A percentile compares a stretch with the other conserved stretches of the same genome.
Conservation (phyloP, 331 rosid species). For the Spiraea crenata region DNA sequence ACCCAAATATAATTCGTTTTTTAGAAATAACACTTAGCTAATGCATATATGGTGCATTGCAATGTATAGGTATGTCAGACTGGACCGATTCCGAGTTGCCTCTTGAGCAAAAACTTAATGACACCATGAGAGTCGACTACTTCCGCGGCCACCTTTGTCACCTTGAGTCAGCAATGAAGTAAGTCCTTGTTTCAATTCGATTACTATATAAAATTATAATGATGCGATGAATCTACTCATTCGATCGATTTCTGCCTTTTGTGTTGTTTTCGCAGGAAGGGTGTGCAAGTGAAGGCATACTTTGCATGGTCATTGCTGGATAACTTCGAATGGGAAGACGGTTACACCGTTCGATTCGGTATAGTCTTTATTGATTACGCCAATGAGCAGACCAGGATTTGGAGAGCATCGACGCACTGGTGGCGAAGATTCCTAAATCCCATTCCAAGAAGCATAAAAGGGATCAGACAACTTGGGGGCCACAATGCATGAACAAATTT, state of each 20-base stretch:
- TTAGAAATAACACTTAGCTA: no score
- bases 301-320: constrained; percentile 81
- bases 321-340: constrained; percentile 60
- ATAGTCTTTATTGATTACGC: constrained; percentile 51
- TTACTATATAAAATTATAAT: neutral
- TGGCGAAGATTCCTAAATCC: constrained; percentile 40
- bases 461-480: neutral
- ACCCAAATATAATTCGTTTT: no score
- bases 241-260: neutral
- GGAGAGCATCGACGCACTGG: constrained; percentile 59
- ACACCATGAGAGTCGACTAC: constrained; percentile 12
- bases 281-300: constrained; percentile 49
- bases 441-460: neutral
- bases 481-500: no score
- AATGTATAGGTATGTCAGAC: no score
- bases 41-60: no score
- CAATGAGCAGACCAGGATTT: constrained; percentile 38
- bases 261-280: constrained; percentile 31
- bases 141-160: constrained; percentile 23
- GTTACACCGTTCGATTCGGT: constrained; percentile 57
- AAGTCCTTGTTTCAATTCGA: neutral
- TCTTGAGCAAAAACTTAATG: no score
- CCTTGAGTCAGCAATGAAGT: constrained; percentile 29
- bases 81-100: no score
- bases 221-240: neutral